A percentile compares a stretch with the other conserved stretches of the same genome.
Evolutionary conservation across 2,329 filamentous ascomycete species (phyloP).

Genomic region (Orbilia quercus): DNA sequence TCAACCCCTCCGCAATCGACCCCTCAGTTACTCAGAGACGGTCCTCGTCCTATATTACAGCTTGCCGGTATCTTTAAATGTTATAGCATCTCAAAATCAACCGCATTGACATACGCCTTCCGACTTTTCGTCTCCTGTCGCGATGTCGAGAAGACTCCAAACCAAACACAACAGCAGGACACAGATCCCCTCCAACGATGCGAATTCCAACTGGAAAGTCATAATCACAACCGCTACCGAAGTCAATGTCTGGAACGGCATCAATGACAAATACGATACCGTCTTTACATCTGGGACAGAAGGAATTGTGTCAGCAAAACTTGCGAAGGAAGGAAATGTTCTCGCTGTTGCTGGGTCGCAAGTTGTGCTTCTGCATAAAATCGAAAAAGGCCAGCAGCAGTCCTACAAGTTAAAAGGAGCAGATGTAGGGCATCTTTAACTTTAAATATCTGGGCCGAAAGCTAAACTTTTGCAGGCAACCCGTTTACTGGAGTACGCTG

Average conservation of each 20-base stretch:
- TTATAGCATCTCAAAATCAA: conserved; percentile 7
- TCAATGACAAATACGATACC: conserved; percentile 53
- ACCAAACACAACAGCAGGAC: conserved; percentile 30
- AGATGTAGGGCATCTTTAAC: conserved; percentile 49
- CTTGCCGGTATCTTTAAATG: conserved; percentile 14
- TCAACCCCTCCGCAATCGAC: too few relatives aligned
- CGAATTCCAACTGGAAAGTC: conserved; percentile 58
- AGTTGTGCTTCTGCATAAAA: conserved; percentile 59
- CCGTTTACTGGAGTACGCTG: conserved; percentile 59
- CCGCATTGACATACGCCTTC: not conserved
- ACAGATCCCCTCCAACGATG: conserved; percentile 23
- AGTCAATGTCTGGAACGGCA: conserved; percentile 58
- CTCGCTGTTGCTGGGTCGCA: conserved; percentile 60
- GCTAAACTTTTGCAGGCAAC: conserved; percentile 40
- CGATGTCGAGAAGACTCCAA: conserved; percentile 44
- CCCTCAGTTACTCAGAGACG: too few relatives aligned
- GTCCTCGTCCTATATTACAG: too few relatives aligned
- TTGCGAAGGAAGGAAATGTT: conserved; percentile 59
- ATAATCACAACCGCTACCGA: conserved; percentile 59
- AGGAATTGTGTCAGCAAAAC: conserved; percentile 59
- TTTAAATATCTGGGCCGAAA: not conserved
- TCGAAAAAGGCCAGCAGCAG: conserved; percentile 59
- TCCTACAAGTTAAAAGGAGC: conserved; percentile 60
- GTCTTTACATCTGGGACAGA: conserved; percentile 60
- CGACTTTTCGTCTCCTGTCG: conserved; percentile 10